Base-by-base conservation (phyloP, 495 filamentous ascomycete genomes). In the Penicillium pulvis region DNA sequence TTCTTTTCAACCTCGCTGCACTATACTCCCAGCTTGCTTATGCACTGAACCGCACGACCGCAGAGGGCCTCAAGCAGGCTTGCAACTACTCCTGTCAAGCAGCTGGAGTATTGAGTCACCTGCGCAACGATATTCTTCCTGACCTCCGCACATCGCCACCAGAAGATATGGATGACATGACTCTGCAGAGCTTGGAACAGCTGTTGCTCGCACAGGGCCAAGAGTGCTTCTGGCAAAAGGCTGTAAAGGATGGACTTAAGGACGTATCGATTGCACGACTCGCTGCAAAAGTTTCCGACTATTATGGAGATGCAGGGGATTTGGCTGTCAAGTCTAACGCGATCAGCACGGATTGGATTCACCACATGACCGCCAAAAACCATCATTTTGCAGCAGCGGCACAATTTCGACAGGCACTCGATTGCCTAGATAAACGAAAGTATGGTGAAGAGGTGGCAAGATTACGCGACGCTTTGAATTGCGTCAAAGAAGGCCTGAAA, bases 161-260 rank as follows among this genome's bases (percentile, higher is more conserved):
- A 2, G 94, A 98, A 71, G 94, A 98, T 61, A 97, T 98, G 94
- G 94, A 98, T 67, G 81, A 84, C 20, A 81, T 88, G 66, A 95
- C 93, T 0, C 74, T 98, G 26, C 89, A 92, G 63, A 91, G 91
- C 51, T 76, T 97, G 17, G 87, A 90, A 60, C 82, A 93, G 66
- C 81, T 98, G 35, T 81, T 96, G 49, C 80, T 98, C 1, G 94
- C 91, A 14, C 93, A 98, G 68, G 92, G 87, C 36, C 94, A 98
- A 64, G 94, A 98, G 72, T 97, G 93, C 69, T 97, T 93, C 72
- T 98, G 94, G 94, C 88, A 93, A 54, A 98, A 96, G 68, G 94
- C 95, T 2, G 94, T 96, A 20, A 93, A 93, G 79, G 94, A 97
- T 68, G 87, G 87, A 11, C 83, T 96, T 68, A 96, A 95, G 66